phyloP scores from a whole-genome alignment of 2,329 filamentous ascomycete genomes.

The Phyllosticta paracitricarpa region DNA sequence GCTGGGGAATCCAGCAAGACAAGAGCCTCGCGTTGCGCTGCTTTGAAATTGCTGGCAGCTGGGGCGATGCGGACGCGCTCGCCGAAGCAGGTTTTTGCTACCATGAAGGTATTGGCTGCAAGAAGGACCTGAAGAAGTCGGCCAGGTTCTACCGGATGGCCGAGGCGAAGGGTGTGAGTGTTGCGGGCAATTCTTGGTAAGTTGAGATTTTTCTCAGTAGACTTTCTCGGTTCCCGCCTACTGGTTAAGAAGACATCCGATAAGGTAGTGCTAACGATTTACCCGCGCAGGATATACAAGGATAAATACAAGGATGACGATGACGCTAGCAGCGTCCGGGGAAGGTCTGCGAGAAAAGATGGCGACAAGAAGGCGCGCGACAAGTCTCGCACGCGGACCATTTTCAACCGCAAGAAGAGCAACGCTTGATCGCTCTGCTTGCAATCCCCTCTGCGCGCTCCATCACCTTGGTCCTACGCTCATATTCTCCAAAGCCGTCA shows the following conservation, averaged over 20 bases:
- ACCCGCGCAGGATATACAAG: constrained; percentile 74
- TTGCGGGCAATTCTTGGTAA: constrained; percentile 97
- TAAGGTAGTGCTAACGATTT: constrained; percentile 11
- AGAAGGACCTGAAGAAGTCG: constrained; percentile 92
- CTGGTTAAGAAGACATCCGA: background rate
- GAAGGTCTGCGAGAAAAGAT: constrained; percentile 35
- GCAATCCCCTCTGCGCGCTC: no score
- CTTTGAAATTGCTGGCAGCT: constrained; percentile 91
- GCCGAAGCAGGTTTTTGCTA: constrained; percentile 96
- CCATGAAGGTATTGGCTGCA: constrained; percentile 82
- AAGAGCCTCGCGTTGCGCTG: constrained; percentile 78
- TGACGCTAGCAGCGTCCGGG: constrained; percentile 29
- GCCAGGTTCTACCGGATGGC: constrained; percentile 84
- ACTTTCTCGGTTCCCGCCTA: background rate
- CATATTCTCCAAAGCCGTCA: no score
- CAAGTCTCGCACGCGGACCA: constrained; percentile 64
- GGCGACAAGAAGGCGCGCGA: constrained; percentile 55
- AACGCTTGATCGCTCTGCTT: constrained; percentile 11
- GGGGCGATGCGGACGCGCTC: constrained; percentile 91
- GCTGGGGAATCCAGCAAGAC: constrained; percentile 94
- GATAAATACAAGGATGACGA: constrained; percentile 67
- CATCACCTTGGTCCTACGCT: no score
- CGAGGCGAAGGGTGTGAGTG: constrained; percentile 87
- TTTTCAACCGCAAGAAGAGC: constrained; percentile 56
- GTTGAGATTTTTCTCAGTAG: constrained; percentile 21